These are phyloP conservation scores for Hypoxylon rubiginosum DNA, from an alignment of 2,329 filamentous ascomycete species.

Conservation along the genomic window DNA sequence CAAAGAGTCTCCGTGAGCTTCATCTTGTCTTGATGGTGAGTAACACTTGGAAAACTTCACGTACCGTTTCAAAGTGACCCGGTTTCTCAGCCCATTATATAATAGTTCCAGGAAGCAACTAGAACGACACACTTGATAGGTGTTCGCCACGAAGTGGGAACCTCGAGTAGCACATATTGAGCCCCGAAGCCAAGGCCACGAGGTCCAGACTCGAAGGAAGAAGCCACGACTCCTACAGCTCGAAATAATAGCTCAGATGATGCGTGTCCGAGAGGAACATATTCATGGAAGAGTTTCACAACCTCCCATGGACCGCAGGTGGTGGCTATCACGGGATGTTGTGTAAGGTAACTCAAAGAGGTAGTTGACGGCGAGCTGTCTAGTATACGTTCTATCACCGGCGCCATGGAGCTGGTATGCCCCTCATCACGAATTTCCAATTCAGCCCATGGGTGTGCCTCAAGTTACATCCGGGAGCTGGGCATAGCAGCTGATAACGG, in stretches of 20 bases:
- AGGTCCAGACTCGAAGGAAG: slow-evolving; percentile 10
- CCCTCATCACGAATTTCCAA: slow-evolving; percentile 7
- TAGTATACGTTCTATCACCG: background rate
- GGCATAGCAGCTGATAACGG: slow-evolving; percentile 14
- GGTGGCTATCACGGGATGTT: slow-evolving; percentile 10
- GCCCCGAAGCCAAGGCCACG: slow-evolving; percentile 8
- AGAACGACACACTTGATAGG: background rate
- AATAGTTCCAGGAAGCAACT: background rate
- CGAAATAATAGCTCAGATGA: slow-evolving; percentile 12
- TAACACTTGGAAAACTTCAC: background rate
- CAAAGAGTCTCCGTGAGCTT: slow-evolving; percentile 9
- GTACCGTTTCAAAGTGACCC: background rate
- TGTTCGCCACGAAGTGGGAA: background rate
- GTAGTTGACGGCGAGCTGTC: background rate
- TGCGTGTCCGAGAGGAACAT: background rate
- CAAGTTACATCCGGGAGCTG: slow-evolving; percentile 8
- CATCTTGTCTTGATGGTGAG: slow-evolving; percentile 18
- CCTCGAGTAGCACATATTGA: background rate
- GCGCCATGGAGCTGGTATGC: background rate
- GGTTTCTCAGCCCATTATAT: slow-evolving; percentile 5
- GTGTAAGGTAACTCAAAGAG: slow-evolving; percentile 3
- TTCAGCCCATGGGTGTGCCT: slow-evolving; percentile 12
- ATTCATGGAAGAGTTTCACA: background rate
- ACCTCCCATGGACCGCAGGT: slow-evolving; percentile 6
- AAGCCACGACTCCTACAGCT: slow-evolving; percentile 13